Percentiles rank a stretch among this genome's conserved stretches.
Conservation (phyloP, 495 filamentous ascomycete species). For the Penicillium odoratum region DNA sequence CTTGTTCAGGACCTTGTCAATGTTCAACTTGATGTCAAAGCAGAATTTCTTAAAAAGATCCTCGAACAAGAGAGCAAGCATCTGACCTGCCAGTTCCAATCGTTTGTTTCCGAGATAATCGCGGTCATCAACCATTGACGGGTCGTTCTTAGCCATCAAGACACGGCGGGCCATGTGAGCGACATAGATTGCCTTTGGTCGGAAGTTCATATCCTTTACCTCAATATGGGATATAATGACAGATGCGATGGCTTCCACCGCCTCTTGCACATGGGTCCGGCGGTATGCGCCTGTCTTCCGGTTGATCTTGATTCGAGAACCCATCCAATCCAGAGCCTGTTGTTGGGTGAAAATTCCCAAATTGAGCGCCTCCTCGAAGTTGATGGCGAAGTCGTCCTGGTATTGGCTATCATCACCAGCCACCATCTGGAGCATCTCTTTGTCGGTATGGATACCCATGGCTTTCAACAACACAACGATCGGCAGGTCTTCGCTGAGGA, state of each 20-base stretch:
- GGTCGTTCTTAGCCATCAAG: constrained; percentile 87
- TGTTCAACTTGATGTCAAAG: constrained; percentile 78
- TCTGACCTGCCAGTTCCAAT: constrained; percentile 89
- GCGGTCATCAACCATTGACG: constrained; percentile 86
- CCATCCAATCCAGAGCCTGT: constrained; percentile 91
- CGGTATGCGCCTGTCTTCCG: constrained; percentile 55
- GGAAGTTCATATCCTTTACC: constrained; percentile 86
- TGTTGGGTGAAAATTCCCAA: constrained; percentile 85
- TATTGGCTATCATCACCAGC: constrained; percentile 81
- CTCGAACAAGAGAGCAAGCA: constrained; percentile 93
- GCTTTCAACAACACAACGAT: constrained; percentile 91
- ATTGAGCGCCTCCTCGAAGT: constrained; percentile 87
- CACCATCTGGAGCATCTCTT: constrained; percentile 87
- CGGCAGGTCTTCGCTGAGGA: constrained; percentile 86
- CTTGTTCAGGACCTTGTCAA: constrained; percentile 92
- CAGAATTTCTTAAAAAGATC: constrained; percentile 96
- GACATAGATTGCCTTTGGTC: constrained; percentile 92
- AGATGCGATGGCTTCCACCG: constrained; percentile 84
- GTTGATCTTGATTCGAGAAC: constrained; percentile 79
- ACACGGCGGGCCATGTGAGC: constrained; percentile 95
- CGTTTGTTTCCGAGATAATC: constrained; percentile 99
- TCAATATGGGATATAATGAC: constrained; percentile 91
- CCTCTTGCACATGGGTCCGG: constrained; percentile 80
- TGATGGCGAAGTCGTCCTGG: constrained; percentile 90
- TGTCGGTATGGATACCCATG: constrained; percentile 89